Conservation (phyloP, 768 basidiomycete genomes). For the Termitomyces sp. region DNA sequence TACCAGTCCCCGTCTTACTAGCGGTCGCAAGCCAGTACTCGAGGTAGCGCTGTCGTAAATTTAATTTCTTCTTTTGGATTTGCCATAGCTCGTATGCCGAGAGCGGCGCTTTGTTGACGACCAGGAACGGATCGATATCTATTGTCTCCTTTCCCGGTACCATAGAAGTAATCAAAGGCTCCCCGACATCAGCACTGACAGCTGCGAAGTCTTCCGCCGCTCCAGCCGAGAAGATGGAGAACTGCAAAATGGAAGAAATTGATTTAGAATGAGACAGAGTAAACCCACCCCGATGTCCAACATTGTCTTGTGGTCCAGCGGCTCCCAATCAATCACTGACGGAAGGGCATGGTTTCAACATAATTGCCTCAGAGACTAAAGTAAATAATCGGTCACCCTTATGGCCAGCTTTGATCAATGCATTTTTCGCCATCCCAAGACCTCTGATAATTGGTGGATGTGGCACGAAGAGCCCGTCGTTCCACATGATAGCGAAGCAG, state of each 20-base stretch:
- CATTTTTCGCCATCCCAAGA: constrained; percentile 50
- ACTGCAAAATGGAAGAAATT: constrained; percentile 21
- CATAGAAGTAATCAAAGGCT: constrained; percentile 56
- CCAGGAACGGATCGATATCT: not conserved
- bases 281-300: constrained; percentile 35
- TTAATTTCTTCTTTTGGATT: constrained; percentile 46
- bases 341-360: too few species aligned
- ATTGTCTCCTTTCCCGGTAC: constrained; percentile 19
- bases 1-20: constrained; percentile 54
- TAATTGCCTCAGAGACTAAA: too few species aligned
- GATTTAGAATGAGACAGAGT: not conserved
- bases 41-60: constrained; percentile 54
- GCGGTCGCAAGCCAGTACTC: constrained; percentile 60
- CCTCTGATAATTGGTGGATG: constrained; percentile 68
- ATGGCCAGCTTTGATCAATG: constrained; percentile 48
- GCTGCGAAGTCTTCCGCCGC: constrained; percentile 43
- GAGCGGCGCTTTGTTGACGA: too few species aligned
- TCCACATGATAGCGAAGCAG: constrained; percentile 64
- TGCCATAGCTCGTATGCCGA: constrained; percentile 66
- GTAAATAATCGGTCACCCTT: constrained; percentile 36
- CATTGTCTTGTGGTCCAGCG: constrained; percentile 50
- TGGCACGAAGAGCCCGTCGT: constrained; percentile 58
- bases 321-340: constrained; percentile 69
- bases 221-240: constrained; percentile 43
- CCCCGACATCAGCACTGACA: constrained; percentile 38